phyloP scores from a whole-genome alignment of 1,139 yeast genomes.

The Candida albicans region DNA sequence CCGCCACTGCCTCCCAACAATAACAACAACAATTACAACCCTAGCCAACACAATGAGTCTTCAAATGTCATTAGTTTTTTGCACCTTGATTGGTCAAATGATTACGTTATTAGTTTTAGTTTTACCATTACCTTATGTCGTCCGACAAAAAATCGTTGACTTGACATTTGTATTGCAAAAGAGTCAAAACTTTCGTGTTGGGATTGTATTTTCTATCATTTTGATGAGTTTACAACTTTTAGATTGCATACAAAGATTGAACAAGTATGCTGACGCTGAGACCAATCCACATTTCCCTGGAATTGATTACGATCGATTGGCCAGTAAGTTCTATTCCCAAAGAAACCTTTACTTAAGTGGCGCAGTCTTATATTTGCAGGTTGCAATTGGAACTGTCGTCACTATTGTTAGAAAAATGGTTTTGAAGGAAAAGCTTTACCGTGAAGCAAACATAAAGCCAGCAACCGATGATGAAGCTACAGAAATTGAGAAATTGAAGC shows the following conservation, averaged over 20 bases:
- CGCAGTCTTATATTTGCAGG: constrained; percentile 60
- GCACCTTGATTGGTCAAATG: constrained; percentile 57
- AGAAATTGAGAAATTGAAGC: constrained; percentile 39
- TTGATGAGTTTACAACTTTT: constrained; percentile 55
- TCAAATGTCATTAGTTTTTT: constrained; percentile 46
- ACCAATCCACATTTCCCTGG: constrained; percentile 26
- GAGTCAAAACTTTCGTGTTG: constrained; percentile 50
- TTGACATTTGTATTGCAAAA: constrained; percentile 34
- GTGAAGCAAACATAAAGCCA: constrained; percentile 24
- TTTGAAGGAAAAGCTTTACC: constrained; percentile 49
- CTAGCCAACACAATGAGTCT: constrained; percentile 35
- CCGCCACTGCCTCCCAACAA: not conserved
- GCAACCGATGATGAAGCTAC: constrained; percentile 23
- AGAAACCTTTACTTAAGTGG: constrained; percentile 72
- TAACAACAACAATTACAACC: not conserved
- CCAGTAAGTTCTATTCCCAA: constrained; percentile 65
- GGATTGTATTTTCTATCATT: constrained; percentile 43
- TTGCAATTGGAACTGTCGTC: constrained; percentile 60
- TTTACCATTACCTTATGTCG: constrained; percentile 59
- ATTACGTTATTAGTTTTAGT: constrained; percentile 50
- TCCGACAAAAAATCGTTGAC: constrained; percentile 49
- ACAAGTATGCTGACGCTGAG: constrained; percentile 24
- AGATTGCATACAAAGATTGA: constrained; percentile 57
- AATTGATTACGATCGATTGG: constrained; percentile 42
- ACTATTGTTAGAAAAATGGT: constrained; percentile 58